These are phyloP conservation scores for Myxozyma melibiosi DNA, from an alignment of 805 yeast genomes.

Conservation along the genomic window DNA sequence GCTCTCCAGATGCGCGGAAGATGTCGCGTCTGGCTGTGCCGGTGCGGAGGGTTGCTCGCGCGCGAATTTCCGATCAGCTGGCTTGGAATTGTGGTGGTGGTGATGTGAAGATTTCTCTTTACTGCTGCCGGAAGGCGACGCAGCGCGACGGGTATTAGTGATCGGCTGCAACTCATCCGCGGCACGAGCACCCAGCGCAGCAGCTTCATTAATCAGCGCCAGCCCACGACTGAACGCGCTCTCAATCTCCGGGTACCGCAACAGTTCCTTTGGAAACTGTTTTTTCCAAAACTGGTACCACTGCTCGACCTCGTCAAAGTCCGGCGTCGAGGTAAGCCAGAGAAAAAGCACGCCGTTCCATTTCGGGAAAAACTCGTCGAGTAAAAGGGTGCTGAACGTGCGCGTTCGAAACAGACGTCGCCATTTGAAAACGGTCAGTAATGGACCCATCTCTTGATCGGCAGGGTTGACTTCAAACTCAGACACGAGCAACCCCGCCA, in stretches of 20 bases:
- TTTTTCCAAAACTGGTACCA: conserved; percentile 44
- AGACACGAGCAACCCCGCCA: conserved; percentile 21
- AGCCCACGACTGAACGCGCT: conserved; percentile 36
- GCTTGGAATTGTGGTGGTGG: background rate
- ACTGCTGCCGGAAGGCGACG: background rate
- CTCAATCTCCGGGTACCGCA: conserved; percentile 17
- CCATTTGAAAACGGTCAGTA: conserved; percentile 39
- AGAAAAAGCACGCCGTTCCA: conserved; percentile 40
- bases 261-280: conserved; percentile 35
- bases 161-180: conserved; percentile 26
- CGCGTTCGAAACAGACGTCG: conserved; percentile 30
- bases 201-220: conserved; percentile 41
- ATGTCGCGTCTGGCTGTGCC: background rate
- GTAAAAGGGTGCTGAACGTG: conserved; percentile 39
- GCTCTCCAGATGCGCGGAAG: conserved; percentile 42
- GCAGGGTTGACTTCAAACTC: conserved; percentile 39
- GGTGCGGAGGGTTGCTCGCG: conserved; percentile 29
- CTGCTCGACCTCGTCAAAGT: conserved; percentile 36
- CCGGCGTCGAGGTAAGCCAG: conserved; percentile 39
- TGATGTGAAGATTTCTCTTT: background rate
- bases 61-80: background rate
- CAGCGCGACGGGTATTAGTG: background rate
- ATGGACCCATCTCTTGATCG: conserved; percentile 32
- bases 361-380: conserved; percentile 47
- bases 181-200: conserved; percentile 36